These are phyloP conservation scores for Cercospora citrullina DNA, from an alignment of 2,329 filamentous ascomycete species.

Conservation along the genomic window DNA sequence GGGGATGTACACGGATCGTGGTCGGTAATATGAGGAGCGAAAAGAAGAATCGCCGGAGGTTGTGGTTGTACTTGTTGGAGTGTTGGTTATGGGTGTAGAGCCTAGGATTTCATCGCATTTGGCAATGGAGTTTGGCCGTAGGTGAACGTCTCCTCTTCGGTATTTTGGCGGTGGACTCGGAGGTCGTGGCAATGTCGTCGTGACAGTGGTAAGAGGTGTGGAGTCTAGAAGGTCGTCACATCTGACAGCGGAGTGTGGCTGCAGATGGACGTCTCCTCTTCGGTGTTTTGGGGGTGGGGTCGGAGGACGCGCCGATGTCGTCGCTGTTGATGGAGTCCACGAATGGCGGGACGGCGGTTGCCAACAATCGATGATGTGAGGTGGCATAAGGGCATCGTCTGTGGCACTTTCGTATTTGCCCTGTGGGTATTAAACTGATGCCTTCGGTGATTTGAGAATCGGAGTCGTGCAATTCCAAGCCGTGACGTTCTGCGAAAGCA, in stretches of 20 bases:
- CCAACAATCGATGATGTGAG: background rate
- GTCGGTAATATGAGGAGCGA: background rate
- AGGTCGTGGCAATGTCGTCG: background rate
- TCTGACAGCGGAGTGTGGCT: background rate
- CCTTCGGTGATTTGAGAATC: background rate
- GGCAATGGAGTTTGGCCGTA: background rate
- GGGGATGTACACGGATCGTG: background rate
- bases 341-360: background rate
- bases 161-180: background rate
- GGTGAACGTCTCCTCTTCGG: background rate
- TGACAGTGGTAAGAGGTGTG: background rate
- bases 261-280: background rate
- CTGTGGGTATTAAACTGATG: background rate
- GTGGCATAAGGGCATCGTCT: background rate
- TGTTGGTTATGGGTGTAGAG: background rate
- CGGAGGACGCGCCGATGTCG: background rate
- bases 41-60: background rate
- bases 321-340: background rate
- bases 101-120: conserved; percentile 8
- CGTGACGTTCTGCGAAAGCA: background rate
- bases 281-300: background rate
- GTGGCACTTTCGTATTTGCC: background rate
- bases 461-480: background rate
- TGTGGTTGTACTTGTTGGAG: background rate
- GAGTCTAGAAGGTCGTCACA: background rate